Conservation (phyloP, 2,329 filamentous ascomycete genomes). For the Exophiala sideris region DNA sequence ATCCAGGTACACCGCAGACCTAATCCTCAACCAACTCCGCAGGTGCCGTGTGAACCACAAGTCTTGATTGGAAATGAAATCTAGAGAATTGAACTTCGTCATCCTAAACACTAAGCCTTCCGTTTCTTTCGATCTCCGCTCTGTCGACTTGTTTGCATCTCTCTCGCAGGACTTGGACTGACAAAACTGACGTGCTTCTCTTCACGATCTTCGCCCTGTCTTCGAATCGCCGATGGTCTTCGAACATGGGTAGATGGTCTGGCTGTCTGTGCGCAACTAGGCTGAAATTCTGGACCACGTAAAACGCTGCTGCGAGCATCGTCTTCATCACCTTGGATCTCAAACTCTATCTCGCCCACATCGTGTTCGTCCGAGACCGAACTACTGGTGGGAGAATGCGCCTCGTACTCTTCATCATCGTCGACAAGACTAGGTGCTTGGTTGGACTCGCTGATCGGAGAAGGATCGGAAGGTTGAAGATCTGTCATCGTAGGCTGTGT, state of each 20-base stretch:
- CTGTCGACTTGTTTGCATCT: constrained; percentile 11
- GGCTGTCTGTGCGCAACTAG: constrained; percentile 34
- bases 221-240: constrained; percentile 32
- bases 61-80: constrained; percentile 3
- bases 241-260: constrained; percentile 33
- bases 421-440: constrained; percentile 76
- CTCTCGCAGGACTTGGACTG: constrained; percentile 33
- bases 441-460: constrained; percentile 59
- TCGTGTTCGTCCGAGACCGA: constrained; percentile 46
- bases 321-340: constrained; percentile 46
- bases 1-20: constrained; percentile 10
- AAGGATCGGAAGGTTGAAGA: constrained; percentile 26
- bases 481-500: constrained; percentile 2
- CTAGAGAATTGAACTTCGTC: constrained; percentile 5
- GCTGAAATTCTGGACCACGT: constrained; percentile 33
- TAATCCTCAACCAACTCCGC: constrained; percentile 2
- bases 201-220: constrained; percentile 33
- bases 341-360: constrained; percentile 53
- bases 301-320: constrained; percentile 32
- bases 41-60: constrained; percentile 4
- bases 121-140: constrained; percentile 18
- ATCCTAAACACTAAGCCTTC: constrained; percentile 7
- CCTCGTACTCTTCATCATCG: constrained; percentile 75
- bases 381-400: constrained; percentile 59
- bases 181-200: constrained; percentile 39